Base-by-base conservation (phyloP, 257 asterid species). In the Perilla frutescens region DNA sequence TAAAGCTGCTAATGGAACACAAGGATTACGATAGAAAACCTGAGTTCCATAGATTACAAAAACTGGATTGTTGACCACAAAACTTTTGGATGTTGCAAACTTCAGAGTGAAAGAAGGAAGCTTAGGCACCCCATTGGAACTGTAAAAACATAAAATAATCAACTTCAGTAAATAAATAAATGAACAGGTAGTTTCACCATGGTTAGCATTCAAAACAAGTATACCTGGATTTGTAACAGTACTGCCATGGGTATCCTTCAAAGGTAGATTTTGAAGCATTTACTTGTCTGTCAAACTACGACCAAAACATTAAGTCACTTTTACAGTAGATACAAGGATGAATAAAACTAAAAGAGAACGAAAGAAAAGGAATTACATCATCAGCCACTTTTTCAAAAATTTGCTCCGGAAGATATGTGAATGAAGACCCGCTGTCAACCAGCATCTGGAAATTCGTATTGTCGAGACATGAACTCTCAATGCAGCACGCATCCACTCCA, bases 221-320 rank as follows among this genome's bases (percentile, higher is more conserved):
- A 71, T 85, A 91, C 97, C 96, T 87, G 77, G 87, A 80, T 81
- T 87, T 86, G 85, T 91, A 91, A 81, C 97, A 91, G 84, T 91
- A 86, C 74, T 89, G 69, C 92, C 96, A 91, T 34, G 95, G 97
- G 76, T 87, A 87, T 75, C 96, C 96, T 81, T 85, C 79, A 66
- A 90, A 87, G 81, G 71, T 86, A 74, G 91, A 68, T 78, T 84
- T 90, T 31, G 89, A 76, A 59, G 93, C 86, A 80, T 88, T 87
- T 62, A 90, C 82, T 83, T 87, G 88, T 66, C 82, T 77, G 84
- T 90, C 81, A 74, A 90, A 90, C 97, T 89, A 78, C 61, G 32
- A 78, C 37, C 66, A 58, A 47, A 81, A 66, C 47, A 53, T 43
- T 5, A 68, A 59, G 15, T 71, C 43, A 69, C 8, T 67, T 37